These are phyloP conservation scores for Ophioceras dolichostomum DNA, from an alignment of 2,329 filamentous ascomycete species.

Conservation along the genomic window DNA sequence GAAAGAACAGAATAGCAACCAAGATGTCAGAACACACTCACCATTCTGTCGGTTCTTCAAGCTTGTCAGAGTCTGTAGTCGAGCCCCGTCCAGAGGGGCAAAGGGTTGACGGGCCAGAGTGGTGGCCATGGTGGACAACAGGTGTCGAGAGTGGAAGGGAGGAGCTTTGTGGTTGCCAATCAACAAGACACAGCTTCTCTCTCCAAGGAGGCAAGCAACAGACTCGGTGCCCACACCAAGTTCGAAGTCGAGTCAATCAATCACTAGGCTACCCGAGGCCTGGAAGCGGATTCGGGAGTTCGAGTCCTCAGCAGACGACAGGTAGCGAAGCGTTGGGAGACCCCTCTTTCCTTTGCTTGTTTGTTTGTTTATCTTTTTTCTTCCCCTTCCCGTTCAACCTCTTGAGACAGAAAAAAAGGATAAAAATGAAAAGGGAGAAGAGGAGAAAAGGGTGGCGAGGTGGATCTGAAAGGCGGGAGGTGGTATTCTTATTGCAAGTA, in stretches of 20 bases:
- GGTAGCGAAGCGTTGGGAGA: background rate
- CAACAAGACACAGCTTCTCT: too few species aligned
- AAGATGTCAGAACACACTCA: constrained; percentile 32
- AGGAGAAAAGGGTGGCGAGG: constrained; percentile 3
- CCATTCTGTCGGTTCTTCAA: constrained; percentile 69
- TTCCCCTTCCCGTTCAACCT: too few species aligned
- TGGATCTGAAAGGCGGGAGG: background rate
- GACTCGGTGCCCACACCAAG: too few species aligned
- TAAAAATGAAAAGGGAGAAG: background rate
- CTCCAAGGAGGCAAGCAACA: too few species aligned
- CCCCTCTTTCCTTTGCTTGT: background rate
- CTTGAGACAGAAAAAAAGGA: background rate
- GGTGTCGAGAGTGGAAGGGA: background rate
- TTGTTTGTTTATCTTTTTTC: constrained; percentile 5
- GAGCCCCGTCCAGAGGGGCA: constrained; percentile 55
- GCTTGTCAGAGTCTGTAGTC: constrained; percentile 60
- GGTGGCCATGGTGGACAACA: constrained; percentile 35
- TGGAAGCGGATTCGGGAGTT: too few species aligned
- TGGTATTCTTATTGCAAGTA: constrained; percentile 5
- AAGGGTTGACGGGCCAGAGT: constrained; percentile 55
- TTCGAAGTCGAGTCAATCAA: too few species aligned
- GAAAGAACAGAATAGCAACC: too few species aligned
- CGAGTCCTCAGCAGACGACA: background rate
- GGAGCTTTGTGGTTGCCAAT: too few species aligned
- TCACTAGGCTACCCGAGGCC: constrained; percentile 3